Base-by-base conservation (phyloP, 2,329 filamentous ascomycete species). In the Emergomyces africanus region DNA sequence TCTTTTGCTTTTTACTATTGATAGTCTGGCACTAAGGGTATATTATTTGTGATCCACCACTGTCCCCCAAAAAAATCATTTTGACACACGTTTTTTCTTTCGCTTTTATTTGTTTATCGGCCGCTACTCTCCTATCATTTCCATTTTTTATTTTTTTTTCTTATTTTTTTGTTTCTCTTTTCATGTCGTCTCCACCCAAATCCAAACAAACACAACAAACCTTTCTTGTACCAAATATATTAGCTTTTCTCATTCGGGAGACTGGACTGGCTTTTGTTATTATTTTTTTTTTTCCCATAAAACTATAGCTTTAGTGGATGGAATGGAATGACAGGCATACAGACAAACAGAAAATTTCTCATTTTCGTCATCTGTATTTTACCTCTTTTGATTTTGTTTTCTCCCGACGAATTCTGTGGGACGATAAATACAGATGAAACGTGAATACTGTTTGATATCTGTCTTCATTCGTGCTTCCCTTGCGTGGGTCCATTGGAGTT, bases 171-270 rank as follows among this genome's bases (percentile, higher is more conserved):
- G 44, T 25, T 44, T 20, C 57, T 63, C 62, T 64, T 59, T 63
- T 65, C 20, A 63, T 65, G 61, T 62, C 59, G 63, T 61, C 63
- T 62, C 64, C 64, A 62, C 57, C 42, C 42, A 46, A 61, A 59
- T 62, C 63, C 58, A 60, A 64, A 57, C 56, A 51, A 51, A 33
- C 25, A 51, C 30, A 20, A 12, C 30, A 35, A n/a, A 35, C 20
- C 53, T 30, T 55, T 55, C 56, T 56, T 61, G 60, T 61, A 61
- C 49, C 60, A 61, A 61, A 41, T 61, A 60, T 54, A 55, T 58
- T 46, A 51, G 50, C 51, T 58, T 46, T 59, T 60, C 57, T 54
- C 55, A 60, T 61, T 59, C 59, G 57, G 61, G 61, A 60, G 59
- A 62, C 60, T 50, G 56, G 61, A 42, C 61, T 57, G 53, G 57